Percentiles rank a stretch among this genome's conserved stretches.
Conservation (phyloP, 306 rosid genomes). For the Sicyos baderoa region DNA sequence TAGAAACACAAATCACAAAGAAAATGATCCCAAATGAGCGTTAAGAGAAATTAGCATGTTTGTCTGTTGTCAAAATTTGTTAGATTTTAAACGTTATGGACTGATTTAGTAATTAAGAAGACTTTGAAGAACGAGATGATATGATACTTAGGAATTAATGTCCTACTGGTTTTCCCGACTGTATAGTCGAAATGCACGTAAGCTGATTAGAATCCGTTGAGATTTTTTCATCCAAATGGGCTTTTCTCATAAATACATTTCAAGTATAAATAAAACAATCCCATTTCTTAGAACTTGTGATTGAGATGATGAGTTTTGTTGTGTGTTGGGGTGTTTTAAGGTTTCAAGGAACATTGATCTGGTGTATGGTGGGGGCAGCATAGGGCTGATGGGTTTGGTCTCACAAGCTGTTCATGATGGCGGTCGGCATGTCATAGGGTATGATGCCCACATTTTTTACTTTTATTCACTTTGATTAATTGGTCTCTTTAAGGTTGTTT, state of each 20-base stretch:
- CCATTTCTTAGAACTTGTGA: neutral
- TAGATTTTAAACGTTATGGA: too few species aligned
- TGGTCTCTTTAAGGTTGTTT: neutral
- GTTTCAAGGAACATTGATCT: conserved; percentile 63
- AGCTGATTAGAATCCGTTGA: neutral
- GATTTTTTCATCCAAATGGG: neutral
- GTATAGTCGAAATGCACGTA: too few species aligned
- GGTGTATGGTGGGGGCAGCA: conserved; percentile 85
- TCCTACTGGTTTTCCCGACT: too few species aligned
- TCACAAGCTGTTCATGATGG: conserved; percentile 84
- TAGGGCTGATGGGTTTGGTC: conserved; percentile 71
- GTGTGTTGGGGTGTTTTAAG: conserved; percentile 25
- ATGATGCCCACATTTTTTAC: neutral
- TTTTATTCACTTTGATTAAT: too few species aligned
- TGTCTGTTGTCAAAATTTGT: too few species aligned
- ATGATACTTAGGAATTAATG: too few species aligned
- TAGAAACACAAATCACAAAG: neutral
- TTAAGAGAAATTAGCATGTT: too few species aligned
- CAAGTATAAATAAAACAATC: neutral
- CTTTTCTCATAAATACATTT: neutral
- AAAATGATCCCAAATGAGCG: neutral
- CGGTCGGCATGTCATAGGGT: conserved; percentile 73
- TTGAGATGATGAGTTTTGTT: neutral
- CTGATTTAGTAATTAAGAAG: too few species aligned
- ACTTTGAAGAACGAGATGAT: too few species aligned